These are phyloP conservation scores for Entomortierella parvispora DNA, from an alignment of 192 early-diverging fungal species.

Conservation along the genomic window DNA sequence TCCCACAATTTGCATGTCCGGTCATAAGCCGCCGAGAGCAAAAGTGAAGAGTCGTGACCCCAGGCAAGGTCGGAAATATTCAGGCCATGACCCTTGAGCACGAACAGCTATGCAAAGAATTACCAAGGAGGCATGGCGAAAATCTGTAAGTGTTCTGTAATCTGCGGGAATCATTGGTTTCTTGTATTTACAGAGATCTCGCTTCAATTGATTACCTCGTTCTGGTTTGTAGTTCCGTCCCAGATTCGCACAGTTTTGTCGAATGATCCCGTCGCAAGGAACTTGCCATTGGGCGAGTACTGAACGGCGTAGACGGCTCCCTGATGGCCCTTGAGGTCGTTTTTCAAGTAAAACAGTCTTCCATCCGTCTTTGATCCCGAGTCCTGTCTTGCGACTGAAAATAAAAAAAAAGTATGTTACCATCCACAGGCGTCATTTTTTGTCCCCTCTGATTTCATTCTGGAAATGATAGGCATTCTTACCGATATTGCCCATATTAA, in stretches of 20 bases:
- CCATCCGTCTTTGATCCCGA: conserved; percentile 40
- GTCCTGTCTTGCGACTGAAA: conserved; percentile 41
- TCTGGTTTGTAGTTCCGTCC: conserved; percentile 74
- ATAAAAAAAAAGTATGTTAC: not conserved
- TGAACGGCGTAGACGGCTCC: conserved; percentile 93
- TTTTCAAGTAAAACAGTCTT: conserved; percentile 43
- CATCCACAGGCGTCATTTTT: not conserved
- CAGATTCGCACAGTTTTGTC: conserved; percentile 94
- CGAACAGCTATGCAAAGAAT: conserved; percentile 58
- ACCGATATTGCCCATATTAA: conserved; percentile 52
- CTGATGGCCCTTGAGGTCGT: conserved; percentile 75
- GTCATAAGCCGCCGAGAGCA: conserved; percentile 84
- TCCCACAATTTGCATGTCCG: conserved; percentile 87
- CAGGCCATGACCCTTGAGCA: conserved; percentile 78
- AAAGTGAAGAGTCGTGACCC: conserved; percentile 69
- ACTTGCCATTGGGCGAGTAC: conserved; percentile 85
- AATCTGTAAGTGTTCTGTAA: not conserved
- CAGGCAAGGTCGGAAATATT: conserved; percentile 86
- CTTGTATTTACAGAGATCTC: no score
- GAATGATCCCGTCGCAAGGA: conserved; percentile 92
- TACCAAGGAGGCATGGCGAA: not conserved
- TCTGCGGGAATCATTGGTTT: conserved; percentile 6
- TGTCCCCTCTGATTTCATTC: no score
- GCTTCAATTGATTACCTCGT: conserved; percentile 63
- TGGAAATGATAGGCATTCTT: not conserved